Base-by-base conservation (phyloP, 768 basidiomycete species). In the Trametes villosa region DNA sequence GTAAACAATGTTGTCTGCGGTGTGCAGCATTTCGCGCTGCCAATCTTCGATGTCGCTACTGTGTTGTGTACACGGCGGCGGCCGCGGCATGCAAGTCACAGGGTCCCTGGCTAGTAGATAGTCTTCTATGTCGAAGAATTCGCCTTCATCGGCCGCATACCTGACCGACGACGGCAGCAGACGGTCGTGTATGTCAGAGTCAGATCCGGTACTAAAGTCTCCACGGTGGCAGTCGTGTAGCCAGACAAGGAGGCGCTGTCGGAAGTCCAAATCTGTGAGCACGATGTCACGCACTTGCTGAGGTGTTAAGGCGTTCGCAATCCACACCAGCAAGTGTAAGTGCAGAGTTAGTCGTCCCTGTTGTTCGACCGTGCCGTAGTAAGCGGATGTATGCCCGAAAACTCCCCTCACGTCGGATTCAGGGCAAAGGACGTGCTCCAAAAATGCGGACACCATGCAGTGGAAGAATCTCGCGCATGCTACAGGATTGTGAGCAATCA, bases 361-460 rank as follows among this genome's bases (percentile, higher is more conserved):
- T 30, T 75, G 71, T 54, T 79, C 77, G 0, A 78, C 76, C 3
- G 75, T 78, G 1, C 78, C 77, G 63, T 77, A 78, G 49, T 78
- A 77, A 0, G 67, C 73, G 15, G 48, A 38, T 4, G 72, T 71
- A 0, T 70, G 47, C 8, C 77, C 74, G 68, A 66, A 78, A 13
- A 75, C 15, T 13, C 52, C 52, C 8, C 24, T n/a, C 9, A 7
- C 9, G 6, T 27, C 24, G 7, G 8, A n/a, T 2, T n/a, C 26
- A 18, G 17, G 4, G 2, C 52, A 9, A 2, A 53, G 40, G 8
- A 51, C 38, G 3, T 40, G 18, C 1, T 26, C 11, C 22, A 42
- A 20, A n/a, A 42, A 40, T 2, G 22, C 27, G 12, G 13, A 22
- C 15, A 53, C 38, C 22, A 42, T 42, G 9, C 34, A 9, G 38